A percentile compares a stretch with the other conserved stretches of the same genome.
phyloP scores from a whole-genome alignment of 257 asterid species.

The Solanum dulcamara region DNA sequence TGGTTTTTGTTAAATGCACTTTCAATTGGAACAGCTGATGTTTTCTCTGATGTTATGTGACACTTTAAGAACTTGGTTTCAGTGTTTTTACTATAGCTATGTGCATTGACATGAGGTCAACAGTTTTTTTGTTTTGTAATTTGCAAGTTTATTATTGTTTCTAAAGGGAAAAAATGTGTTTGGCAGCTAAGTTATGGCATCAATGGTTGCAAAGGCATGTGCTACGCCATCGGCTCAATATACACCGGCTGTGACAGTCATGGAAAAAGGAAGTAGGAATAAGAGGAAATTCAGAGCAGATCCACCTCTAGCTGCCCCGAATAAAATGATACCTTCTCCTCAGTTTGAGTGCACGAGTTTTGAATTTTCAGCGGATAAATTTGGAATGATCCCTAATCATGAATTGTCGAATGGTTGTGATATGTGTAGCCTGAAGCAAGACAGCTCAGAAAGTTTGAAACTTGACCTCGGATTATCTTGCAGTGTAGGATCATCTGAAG shows the following conservation, averaged over 20 bases:
- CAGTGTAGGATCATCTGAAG: conserved; percentile 37
- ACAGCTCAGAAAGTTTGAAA: conserved; percentile 43
- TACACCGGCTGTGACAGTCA: conserved; percentile 41
- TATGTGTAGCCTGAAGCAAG: conserved; percentile 42
- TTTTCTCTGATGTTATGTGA: background rate
- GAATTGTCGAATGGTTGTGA: conserved; percentile 41
- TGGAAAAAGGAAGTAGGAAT: conserved; percentile 81
- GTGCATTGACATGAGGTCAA: background rate
- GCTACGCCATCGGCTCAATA: conserved; percentile 46
- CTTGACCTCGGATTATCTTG: conserved; percentile 80
- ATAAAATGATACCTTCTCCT: conserved; percentile 41
- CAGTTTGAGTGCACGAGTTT: conserved; percentile 50
- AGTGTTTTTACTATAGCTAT: background rate
- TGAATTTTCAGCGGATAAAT: conserved; percentile 70
- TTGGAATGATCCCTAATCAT: conserved; percentile 32
- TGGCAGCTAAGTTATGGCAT: conserved; percentile 64
- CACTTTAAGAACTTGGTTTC: background rate
- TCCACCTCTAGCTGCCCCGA: conserved; percentile 55
- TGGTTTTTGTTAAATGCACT: background rate
- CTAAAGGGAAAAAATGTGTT: conserved; percentile 7
- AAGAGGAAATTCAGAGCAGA: conserved; percentile 93
- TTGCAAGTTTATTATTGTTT: background rate
- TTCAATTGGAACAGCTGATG: background rate
- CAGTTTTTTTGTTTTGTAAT: background rate
- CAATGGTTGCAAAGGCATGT: conserved; percentile 66